phyloP scores from a whole-genome alignment of 345 rosid genomes.

The Noccaea bulbosa region DNA sequence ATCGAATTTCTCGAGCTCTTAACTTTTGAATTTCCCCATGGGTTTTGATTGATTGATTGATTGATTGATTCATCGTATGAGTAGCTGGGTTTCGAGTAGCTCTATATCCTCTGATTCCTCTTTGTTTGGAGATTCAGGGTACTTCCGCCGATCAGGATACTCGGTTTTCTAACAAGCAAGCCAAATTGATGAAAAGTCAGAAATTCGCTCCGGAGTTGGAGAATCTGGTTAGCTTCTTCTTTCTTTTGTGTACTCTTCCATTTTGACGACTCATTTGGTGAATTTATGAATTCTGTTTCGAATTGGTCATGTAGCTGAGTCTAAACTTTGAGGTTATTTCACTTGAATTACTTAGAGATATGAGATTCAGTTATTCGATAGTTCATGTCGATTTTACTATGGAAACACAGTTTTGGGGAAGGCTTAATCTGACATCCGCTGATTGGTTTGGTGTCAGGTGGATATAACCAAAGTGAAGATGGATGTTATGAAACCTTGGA shows the following conservation, averaged over 20 bases:
- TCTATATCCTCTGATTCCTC: neutral
- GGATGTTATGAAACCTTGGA: constrained; percentile 96
- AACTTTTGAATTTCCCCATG: neutral
- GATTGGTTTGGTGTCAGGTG: constrained; percentile 54
- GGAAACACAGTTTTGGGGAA: neutral
- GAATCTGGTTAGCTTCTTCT: constrained; percentile 62
- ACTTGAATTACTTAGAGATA: neutral
- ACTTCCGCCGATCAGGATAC: constrained; percentile 99
- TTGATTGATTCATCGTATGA: no score
- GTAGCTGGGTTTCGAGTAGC: neutral
- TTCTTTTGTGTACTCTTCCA: neutral
- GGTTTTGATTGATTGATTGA: no score
- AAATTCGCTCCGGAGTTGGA: constrained; percentile 90
- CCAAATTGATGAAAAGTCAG: constrained; percentile 87
- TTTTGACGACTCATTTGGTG: neutral
- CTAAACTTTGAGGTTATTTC: neutral
- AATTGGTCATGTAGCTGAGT: neutral
- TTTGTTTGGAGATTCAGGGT: constrained; percentile 54
- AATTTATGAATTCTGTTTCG: neutral
- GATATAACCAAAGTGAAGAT: constrained; percentile 89
- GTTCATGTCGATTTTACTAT: neutral
- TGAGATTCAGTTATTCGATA: constrained; percentile 6
- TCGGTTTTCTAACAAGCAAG: constrained; percentile 98
- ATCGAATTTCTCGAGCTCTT: constrained; percentile 25
- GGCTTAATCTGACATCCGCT: constrained; percentile 3